Conservation (phyloP, 2,329 filamentous ascomycete species). For the Triangularia verruculosa region DNA sequence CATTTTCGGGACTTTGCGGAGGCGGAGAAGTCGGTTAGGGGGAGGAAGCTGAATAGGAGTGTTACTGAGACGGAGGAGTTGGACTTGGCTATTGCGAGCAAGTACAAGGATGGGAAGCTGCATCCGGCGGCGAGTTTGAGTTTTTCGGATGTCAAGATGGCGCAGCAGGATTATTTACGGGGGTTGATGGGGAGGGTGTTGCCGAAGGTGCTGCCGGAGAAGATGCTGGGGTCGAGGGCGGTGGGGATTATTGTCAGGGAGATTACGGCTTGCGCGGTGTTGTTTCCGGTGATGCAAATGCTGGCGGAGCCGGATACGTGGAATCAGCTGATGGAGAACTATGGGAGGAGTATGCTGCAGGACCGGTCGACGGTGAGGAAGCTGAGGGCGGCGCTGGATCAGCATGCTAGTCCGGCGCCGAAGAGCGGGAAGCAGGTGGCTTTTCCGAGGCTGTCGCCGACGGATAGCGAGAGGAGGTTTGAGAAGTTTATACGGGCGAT, state of each 20-base stretch:
- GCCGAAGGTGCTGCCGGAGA: conserved; percentile 64
- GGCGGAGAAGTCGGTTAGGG: conserved; percentile 81
- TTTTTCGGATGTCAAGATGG: conserved; percentile 77
- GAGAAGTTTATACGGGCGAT: conserved; percentile 92
- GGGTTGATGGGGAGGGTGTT: conserved; percentile 66
- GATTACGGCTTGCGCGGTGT: conserved; percentile 87
- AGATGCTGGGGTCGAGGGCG: conserved; percentile 72
- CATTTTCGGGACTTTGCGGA: conserved; percentile 90
- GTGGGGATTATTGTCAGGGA: conserved; percentile 82
- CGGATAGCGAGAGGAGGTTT: conserved; percentile 88
- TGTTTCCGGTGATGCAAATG: conserved; percentile 75
- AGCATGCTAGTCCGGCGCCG: conserved; percentile 83
- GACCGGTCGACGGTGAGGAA: conserved; percentile 93
- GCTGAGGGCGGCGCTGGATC: conserved; percentile 84
- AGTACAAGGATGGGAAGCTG: conserved; percentile 83
- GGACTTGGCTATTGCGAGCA: conserved; percentile 90
- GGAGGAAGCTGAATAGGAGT: conserved; percentile 80
- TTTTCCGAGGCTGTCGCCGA: conserved; percentile 75
- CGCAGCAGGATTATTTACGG: conserved; percentile 86
- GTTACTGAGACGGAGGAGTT: conserved; percentile 96
- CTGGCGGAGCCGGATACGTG: conserved; percentile 92
- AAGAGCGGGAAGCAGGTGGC: conserved; percentile 61
- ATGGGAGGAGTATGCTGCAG: conserved; percentile 81
- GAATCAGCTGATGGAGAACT: conserved; percentile 94
- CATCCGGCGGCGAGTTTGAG: conserved; percentile 82